phyloP scores from a whole-genome alignment of 495 filamentous ascomycete genomes.

The Copromyces sp. region DNA sequence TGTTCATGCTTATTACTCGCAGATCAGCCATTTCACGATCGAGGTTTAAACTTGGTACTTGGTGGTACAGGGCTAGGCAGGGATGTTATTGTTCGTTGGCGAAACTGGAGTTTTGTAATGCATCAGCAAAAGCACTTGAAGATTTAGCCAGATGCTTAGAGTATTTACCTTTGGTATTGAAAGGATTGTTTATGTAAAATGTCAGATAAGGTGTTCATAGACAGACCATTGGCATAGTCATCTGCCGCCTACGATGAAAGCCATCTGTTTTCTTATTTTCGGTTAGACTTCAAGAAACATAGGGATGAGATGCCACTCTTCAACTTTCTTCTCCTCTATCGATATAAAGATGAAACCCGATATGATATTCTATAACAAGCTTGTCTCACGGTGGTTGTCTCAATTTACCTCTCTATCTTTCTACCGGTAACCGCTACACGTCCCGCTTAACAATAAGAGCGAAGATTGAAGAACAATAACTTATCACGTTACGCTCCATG shows the following conservation, averaged over 20 bases:
- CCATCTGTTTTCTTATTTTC: not conserved
- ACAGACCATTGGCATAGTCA: not conserved
- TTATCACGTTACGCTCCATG: not conserved
- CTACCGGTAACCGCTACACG: not conserved
- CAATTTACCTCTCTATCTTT: not conserved
- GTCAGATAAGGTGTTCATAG: not conserved
- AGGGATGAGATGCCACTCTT: not conserved
- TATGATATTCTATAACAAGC: not conserved
- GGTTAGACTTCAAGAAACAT: not conserved
- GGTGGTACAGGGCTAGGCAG: not conserved
- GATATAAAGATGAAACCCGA: not conserved
- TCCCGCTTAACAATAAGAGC: not conserved
- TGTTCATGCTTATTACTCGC: conserved; percentile 56
- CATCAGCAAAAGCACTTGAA: not conserved
- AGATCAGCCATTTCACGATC: conserved; percentile 58
- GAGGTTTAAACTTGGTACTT: conserved; percentile 37
- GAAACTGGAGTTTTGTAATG: not conserved
- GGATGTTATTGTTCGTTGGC: not conserved
- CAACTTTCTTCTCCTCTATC: not conserved
- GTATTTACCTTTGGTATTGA: not conserved
- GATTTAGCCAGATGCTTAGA: not conserved
- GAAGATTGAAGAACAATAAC: not conserved
- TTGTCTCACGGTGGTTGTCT: not conserved
- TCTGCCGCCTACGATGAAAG: not conserved
- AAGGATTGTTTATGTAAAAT: not conserved